Conservation (phyloP, 2,329 filamentous ascomycete species). For the Aspergillus latus region DNA sequence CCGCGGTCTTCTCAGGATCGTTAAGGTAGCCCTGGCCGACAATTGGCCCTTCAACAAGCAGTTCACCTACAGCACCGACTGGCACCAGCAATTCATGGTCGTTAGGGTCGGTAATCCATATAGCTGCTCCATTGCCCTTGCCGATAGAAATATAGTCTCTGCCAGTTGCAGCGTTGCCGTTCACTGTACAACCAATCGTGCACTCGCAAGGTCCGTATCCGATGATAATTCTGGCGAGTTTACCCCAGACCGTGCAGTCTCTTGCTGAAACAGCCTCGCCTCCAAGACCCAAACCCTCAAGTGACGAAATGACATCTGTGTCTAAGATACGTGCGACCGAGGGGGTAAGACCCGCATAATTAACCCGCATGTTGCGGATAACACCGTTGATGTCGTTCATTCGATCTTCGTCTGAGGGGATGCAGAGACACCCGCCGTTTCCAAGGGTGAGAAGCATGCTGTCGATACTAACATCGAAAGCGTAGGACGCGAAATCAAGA, state of each 20-base stretch:
- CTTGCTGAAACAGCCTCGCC: slow-evolving; percentile 47
- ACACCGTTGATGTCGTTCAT: slow-evolving; percentile 51
- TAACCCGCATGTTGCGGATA: slow-evolving; percentile 53
- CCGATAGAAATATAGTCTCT: slow-evolving; percentile 43
- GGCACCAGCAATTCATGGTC: slow-evolving; percentile 40
- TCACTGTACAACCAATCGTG: slow-evolving; percentile 43
- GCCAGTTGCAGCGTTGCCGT: slow-evolving; percentile 35
- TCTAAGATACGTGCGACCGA: slow-evolving; percentile 54
- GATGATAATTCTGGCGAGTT: slow-evolving; percentile 46
- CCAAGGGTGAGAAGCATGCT: slow-evolving; percentile 58
- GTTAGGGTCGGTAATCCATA: slow-evolving; percentile 44
- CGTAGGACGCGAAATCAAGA: slow-evolving; percentile 59
- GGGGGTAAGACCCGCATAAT: slow-evolving; percentile 60
- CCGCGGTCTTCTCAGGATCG: slow-evolving; percentile 37
- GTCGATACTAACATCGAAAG: slow-evolving; percentile 54
- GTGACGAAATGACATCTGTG: slow-evolving; percentile 42
- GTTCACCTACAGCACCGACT: slow-evolving; percentile 49
- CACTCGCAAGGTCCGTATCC: slow-evolving; percentile 47
- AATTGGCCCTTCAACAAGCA: slow-evolving; percentile 50
- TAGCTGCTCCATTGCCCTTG: slow-evolving; percentile 35
- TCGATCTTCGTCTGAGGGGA: slow-evolving; percentile 54
- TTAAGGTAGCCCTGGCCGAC: slow-evolving; percentile 50
- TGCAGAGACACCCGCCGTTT: slow-evolving; percentile 60
- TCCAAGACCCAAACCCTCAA: slow-evolving; percentile 44
- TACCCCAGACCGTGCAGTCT: slow-evolving; percentile 44